phyloP scores from a whole-genome alignment of 371 early-diverging fungal species.

The Saksenaea oblongispora region DNA sequence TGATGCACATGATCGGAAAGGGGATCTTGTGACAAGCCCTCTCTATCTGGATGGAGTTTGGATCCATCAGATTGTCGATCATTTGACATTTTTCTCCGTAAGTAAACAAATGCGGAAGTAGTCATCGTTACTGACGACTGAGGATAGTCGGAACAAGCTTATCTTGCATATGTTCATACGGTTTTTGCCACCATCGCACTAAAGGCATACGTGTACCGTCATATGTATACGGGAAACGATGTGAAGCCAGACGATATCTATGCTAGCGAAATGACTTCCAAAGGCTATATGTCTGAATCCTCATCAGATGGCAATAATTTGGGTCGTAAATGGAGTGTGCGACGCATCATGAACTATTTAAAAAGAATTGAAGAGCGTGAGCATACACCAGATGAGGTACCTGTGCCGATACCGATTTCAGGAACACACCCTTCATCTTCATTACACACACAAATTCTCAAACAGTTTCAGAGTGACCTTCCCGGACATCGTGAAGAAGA shows the following conservation, averaged over 20 bases:
- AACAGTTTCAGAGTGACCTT: not conserved
- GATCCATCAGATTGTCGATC: slow-evolving; percentile 40
- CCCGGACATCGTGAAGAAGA: slow-evolving; percentile 3
- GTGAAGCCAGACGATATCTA: not conserved
- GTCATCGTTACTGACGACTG: not conserved
- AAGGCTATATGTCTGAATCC: slow-evolving; percentile 24
- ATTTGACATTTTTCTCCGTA: slow-evolving; percentile 31
- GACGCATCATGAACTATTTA: slow-evolving; percentile 40
- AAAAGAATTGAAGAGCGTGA: slow-evolving; percentile 36
- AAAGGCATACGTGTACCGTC: slow-evolving; percentile 42
- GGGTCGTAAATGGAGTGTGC: slow-evolving; percentile 40
- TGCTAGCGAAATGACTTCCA: slow-evolving; percentile 11
- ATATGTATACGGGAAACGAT: slow-evolving; percentile 25
- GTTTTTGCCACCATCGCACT: slow-evolving; percentile 42
- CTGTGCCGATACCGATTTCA: not conserved
- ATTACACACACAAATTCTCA: not conserved
- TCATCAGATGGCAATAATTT: slow-evolving; percentile 12
- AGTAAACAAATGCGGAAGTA: slow-evolving; percentile 2
- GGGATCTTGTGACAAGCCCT: slow-evolving; percentile 37
- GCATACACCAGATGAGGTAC: not conserved
- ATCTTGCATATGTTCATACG: slow-evolving; percentile 39
- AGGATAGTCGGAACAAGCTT: slow-evolving; percentile 32
- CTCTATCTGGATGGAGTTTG: slow-evolving; percentile 49
- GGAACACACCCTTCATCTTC: slow-evolving; percentile 2
- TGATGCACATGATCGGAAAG: slow-evolving; percentile 21